Evolutionary conservation across 2,329 filamentous ascomycete species (phyloP), one percentile per base, ranked within the genome.

Genomic region (Gremmenia infestans): DNA sequence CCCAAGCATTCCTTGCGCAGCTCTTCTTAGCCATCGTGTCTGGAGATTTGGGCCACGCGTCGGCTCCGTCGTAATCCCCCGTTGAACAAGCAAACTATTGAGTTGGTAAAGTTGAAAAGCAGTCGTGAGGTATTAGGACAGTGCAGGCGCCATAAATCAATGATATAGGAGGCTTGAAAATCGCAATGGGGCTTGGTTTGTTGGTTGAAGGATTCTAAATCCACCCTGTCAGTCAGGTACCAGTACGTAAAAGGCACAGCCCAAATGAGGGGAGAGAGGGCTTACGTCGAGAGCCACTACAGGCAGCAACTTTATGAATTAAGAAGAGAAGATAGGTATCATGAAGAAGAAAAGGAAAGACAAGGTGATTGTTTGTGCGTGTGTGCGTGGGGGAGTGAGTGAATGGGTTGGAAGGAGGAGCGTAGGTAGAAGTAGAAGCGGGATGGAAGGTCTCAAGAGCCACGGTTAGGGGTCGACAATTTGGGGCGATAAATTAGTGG

Each of bases 1-100:
- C 63, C 42, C 58, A 67, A 25, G 58, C 55, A 55, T 60, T 65
- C 50, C 62, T 65, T 12, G 53, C 46, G 19, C 55, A 60, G 46
- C 56, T 65, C 51, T 62, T 67, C 58, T 67, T 69, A 8, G 63
- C 63, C 67, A 69, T 68, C 9, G 47, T 66, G 53, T 50, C 46
- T 45, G 12, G 19, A 23, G 5, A 12, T 49, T 42, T n/a, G 54
- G 37, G 46, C 48, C 54, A 46, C 39, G 43, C 50, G 42, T 52
- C 35, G 48, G 36, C 48, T 19, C 12, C 23, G 35, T 53, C 28
- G 47, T 47, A 17, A 22, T 50, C 22, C 32, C 47, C 37, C 11
- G 28, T 46, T 11, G 25, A 39, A 23, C 35, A 22, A 40, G 36
- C 19, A 25, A 25, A 39, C 12, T 14, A 28, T 32, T 14, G 39